Evolutionary conservation across 2,329 filamentous ascomycete genomes (phyloP).

Genomic region (Diaporthe sp.): DNA sequence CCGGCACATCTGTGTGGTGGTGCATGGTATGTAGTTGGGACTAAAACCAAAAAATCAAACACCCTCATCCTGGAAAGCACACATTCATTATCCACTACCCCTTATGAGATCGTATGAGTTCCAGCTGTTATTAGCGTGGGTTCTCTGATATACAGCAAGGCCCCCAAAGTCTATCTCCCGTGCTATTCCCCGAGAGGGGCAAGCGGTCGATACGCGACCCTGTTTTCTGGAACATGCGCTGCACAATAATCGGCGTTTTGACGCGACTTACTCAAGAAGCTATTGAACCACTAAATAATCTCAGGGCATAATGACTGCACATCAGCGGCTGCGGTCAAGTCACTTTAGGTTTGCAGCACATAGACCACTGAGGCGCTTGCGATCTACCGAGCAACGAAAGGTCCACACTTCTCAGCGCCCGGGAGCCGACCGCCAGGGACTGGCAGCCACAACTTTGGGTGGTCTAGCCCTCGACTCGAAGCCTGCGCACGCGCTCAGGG

Average conservation of each 20-base stretch:
- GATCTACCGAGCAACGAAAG: not conserved
- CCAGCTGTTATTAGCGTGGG: not conserved
- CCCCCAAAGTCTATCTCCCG: not conserved
- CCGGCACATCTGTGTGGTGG: not conserved
- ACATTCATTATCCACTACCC: not conserved
- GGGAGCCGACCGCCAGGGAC: not conserved
- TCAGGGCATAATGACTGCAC: not conserved
- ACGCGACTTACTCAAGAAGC: not conserved
- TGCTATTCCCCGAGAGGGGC: not conserved
- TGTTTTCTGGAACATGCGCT: constrained; percentile 14
- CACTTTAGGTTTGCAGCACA: not conserved
- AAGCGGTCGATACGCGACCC: not conserved
- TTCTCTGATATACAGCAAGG: not conserved
- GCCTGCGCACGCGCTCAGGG: not conserved
- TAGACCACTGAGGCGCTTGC: not conserved
- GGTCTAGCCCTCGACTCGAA: not conserved
- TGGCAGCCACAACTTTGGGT: not conserved
- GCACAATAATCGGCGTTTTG: constrained; percentile 5
- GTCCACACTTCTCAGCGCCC: not conserved
- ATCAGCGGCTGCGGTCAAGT: not conserved
- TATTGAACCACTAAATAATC: not conserved
- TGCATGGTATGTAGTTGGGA: not conserved
- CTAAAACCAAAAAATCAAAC: not conserved
- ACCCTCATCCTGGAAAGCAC: not conserved
- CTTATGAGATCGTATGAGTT: not conserved